phyloP scores from a whole-genome alignment of 2,329 filamentous ascomycete species.

The Diaporthe capsici region DNA sequence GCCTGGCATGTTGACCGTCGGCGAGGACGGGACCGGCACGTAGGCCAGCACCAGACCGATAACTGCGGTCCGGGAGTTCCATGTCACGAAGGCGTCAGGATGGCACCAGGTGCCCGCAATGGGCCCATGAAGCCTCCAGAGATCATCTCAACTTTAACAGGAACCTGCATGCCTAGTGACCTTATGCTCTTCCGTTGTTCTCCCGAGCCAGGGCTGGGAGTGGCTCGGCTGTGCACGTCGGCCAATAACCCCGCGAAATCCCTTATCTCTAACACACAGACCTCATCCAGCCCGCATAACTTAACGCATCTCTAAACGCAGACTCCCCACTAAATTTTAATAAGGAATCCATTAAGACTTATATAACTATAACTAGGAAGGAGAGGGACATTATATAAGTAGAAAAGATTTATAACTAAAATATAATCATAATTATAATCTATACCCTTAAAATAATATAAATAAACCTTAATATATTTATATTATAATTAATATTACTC shows the following conservation, averaged over 20 bases:
- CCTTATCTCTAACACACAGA: too few species aligned
- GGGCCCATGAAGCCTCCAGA: neutral
- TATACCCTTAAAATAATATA: too few species aligned
- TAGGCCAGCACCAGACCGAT: neutral
- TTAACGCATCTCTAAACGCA: too few species aligned
- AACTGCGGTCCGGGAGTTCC: neutral
- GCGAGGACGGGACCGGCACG: neutral
- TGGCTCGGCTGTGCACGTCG: slow-evolving; percentile 26
- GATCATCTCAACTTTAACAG: slow-evolving; percentile 11
- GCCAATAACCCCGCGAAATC: slow-evolving; percentile 15
- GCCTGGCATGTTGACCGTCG: neutral
- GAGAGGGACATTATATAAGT: too few species aligned
- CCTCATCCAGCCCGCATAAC: too few species aligned
- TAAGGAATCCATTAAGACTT: too few species aligned
- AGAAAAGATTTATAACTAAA: too few species aligned
- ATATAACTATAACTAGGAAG: too few species aligned
- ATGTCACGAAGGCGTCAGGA: slow-evolving; percentile 10
- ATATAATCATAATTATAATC: too few species aligned
- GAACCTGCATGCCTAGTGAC: neutral
- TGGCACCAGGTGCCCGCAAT: neutral
- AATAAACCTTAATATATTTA: too few species aligned
- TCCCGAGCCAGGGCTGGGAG: slow-evolving; percentile 6
- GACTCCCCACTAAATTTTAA: too few species aligned
- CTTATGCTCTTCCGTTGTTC: neutral
- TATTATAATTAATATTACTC: too few species aligned